Base-by-base conservation (phyloP, 1,284 basidiomycete species). In the Ustilago lituana region DNA sequence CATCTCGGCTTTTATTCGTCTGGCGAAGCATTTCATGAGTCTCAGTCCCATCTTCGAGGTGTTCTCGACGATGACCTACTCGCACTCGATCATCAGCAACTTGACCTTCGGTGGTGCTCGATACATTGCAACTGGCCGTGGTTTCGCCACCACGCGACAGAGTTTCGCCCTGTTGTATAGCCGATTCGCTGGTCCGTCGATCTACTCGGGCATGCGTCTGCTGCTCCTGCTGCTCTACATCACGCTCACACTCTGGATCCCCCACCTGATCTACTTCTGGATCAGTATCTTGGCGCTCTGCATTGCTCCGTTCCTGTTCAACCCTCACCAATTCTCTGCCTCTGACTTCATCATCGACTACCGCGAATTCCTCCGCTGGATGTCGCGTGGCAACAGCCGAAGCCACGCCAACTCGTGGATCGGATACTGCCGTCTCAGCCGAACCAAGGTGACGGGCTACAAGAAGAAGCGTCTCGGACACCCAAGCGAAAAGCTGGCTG, bases 391-490 rank as follows among this genome's bases (percentile, higher is more conserved):
- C 52, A 82, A 82, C 76, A 76, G 73, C 53, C 74, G 80, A 41
- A 76, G 74, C 56, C 80, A 82, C 61, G 80, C 80, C 65, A 82
- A 82, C 74, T 81, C 79, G 26, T 82, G 80, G 80, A 80, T 82
- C 60, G 79, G 80, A n/a, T 82, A 82, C 73, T 81, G 78, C 63
- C 77, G 80, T 52, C 76, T 82, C 46, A 79, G 77, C 53, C 72
- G 80, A 36, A 82, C 80, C 50, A 80, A 80, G 58, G 75, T 82
- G 31, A 82, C 79, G 17, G 80, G 80, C 32, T 82, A 79, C 79
- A 82, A 82, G 77, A 78, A 78, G 72, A 82, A 81, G 74, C 79
- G 80, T 49, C 68, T 82, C n/a, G 80, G 80, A 22, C 80, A 82
- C 61, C 80, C 80, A n/a, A 76, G 73, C 48, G 80, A 82, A 63